Conservation (phyloP, 2,329 filamentous ascomycete species). For the Apiospora aurea region DNA sequence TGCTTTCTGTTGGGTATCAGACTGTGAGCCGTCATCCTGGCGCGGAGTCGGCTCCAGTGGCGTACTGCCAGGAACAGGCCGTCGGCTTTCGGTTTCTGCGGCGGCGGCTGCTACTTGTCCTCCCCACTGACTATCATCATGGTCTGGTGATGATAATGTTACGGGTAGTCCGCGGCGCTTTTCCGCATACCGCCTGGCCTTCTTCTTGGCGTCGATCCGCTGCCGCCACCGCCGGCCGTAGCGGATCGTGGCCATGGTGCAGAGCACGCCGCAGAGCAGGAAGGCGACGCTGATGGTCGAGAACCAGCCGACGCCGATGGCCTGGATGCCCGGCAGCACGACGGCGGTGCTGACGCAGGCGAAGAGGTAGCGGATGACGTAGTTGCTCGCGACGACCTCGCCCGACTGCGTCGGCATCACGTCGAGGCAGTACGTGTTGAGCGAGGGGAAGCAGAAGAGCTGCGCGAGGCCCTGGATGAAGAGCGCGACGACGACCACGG, state of each 20-base stretch:
- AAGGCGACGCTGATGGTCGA: slow-evolving; percentile 61
- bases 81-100: neutral
- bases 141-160: neutral
- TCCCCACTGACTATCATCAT: neutral
- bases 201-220: slow-evolving; percentile 41
- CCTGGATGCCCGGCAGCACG: slow-evolving; percentile 76
- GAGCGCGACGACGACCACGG: slow-evolving; percentile 73
- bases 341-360: slow-evolving; percentile 74
- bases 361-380: slow-evolving; percentile 78
- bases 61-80: neutral
- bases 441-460: slow-evolving; percentile 75
- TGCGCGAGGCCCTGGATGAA: slow-evolving; percentile 78
- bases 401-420: slow-evolving; percentile 76
- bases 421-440: slow-evolving; percentile 85
- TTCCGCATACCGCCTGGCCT: slow-evolving; percentile 31
- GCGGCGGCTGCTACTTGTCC: neutral
- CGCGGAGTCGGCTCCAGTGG: neutral
- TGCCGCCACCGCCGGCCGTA: slow-evolving; percentile 51
- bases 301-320: slow-evolving; percentile 83
- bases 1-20: neutral
- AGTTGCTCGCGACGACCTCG: slow-evolving; percentile 83
- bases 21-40: neutral
- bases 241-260: slow-evolving; percentile 46
- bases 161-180: slow-evolving; percentile 25
- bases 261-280: slow-evolving; percentile 46